phyloP scores from a whole-genome alignment of 345 rosid genomes.

The Gossypium arboreum region DNA sequence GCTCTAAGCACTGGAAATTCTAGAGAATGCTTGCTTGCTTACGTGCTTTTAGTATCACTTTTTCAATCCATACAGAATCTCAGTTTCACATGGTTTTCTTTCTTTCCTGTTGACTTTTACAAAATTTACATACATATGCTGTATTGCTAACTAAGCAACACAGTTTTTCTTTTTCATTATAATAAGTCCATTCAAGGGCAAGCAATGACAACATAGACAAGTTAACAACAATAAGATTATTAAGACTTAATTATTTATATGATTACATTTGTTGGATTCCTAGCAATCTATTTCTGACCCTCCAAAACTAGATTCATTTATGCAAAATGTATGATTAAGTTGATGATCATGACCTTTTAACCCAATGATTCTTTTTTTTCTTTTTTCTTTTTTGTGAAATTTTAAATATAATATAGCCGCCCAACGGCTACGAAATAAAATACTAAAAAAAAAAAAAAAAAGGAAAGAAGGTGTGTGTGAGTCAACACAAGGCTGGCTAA shows the following conservation, averaged over 20 bases:
- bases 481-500: constrained; percentile 1
- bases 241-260: background rate
- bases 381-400: too few relatives aligned
- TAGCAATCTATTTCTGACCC: too few relatives aligned
- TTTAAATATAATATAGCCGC: background rate
- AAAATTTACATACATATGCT: too few relatives aligned
- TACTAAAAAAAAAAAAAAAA: background rate
- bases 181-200: background rate
- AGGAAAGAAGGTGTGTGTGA: too few relatives aligned
- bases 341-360: background rate
- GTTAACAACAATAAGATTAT: background rate
- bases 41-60: background rate
- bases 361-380: too few relatives aligned
- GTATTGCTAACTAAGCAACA: too few relatives aligned
- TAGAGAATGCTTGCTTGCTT: background rate
- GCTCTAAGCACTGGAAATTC: background rate
- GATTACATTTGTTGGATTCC: too few relatives aligned
- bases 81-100: background rate
- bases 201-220: background rate
- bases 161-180: too few relatives aligned
- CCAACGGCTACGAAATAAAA: constrained; percentile 12
- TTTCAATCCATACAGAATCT: background rate
- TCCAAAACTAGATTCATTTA: too few relatives aligned
- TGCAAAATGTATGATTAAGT: background rate
- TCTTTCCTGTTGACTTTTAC: background rate